phyloP scores from a whole-genome alignment of 1,139 yeast species.

The Yamadazyma mexicana region DNA sequence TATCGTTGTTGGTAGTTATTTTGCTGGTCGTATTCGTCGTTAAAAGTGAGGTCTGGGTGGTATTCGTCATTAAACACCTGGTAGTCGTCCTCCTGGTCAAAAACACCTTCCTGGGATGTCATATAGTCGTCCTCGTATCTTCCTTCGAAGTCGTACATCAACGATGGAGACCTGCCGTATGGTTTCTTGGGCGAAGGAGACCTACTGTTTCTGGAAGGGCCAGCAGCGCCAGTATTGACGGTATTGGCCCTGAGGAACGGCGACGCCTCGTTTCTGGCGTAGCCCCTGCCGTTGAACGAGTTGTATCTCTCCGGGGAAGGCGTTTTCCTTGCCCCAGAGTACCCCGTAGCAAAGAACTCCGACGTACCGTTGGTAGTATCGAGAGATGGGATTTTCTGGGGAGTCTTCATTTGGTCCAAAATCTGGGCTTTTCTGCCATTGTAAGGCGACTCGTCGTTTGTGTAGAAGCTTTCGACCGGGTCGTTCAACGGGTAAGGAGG shows the following conservation, averaged over 20 bases:
- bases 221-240: not conserved
- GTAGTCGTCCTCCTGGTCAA: slow-evolving; percentile 3
- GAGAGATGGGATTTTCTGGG: slow-evolving; percentile 20
- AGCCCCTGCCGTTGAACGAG: slow-evolving; percentile 3
- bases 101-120: not conserved
- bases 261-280: not conserved
- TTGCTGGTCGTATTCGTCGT: slow-evolving; percentile 1
- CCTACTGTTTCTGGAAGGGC: slow-evolving; percentile 19
- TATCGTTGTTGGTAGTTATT: too few species aligned
- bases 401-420: slow-evolving; percentile 17
- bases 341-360: not conserved
- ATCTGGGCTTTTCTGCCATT: slow-evolving; percentile 13
- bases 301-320: slow-evolving; percentile 10
- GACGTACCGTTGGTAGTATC: slow-evolving; percentile 3
- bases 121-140: not conserved
- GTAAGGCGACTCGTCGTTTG: slow-evolving; percentile 2
- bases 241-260: slow-evolving; percentile 6
- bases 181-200: slow-evolving; percentile 35
- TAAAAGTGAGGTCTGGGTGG: not conserved
- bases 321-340: slow-evolving; percentile 4
- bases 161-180: slow-evolving; percentile 18
- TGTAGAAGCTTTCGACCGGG: slow-evolving; percentile 9
- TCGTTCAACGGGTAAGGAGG: slow-evolving; percentile 19
- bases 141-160: slow-evolving; percentile 12
- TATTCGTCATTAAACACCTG: not conserved